A percentile compares a stretch with the other conserved stretches of the same genome.
These are phyloP conservation scores for Cytospora leucostoma DNA, from an alignment of 2,329 filamentous ascomycete species.

Conservation along the genomic window DNA sequence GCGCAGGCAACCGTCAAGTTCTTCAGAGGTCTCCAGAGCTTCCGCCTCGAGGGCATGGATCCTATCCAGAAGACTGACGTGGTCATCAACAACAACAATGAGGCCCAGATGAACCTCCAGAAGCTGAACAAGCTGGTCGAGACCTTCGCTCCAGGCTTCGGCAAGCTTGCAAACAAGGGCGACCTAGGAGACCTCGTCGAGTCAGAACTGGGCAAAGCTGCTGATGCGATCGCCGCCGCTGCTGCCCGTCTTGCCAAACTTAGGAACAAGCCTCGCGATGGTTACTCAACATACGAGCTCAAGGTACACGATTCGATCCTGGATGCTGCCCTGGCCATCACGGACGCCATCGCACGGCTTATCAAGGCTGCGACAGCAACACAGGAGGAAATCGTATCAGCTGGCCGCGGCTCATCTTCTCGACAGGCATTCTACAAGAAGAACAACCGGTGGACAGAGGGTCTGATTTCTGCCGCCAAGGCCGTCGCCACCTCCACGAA, in stretches of 20 bases:
- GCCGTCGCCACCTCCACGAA: constrained; percentile 93
- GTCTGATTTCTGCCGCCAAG: constrained; percentile 94
- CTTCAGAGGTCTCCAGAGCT: constrained; percentile 92
- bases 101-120: constrained; percentile 92
- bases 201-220: constrained; percentile 86
- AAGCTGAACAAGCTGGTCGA: constrained; percentile 92
- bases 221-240: constrained; percentile 91
- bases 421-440: constrained; percentile 98
- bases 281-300: constrained; percentile 93
- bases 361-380: constrained; percentile 93
- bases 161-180: constrained; percentile 76
- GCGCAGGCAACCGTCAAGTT: constrained; percentile 89
- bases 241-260: constrained; percentile 86
- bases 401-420: constrained; percentile 84
- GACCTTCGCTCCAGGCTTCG: constrained; percentile 83
- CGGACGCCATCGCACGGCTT: constrained; percentile 87
- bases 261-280: constrained; percentile 93
- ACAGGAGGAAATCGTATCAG: constrained; percentile 94
- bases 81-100: constrained; percentile 95
- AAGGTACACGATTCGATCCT: constrained; percentile 95
- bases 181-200: constrained; percentile 94
- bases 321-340: constrained; percentile 89
- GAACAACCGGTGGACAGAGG: constrained; percentile 99
- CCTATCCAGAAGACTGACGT: constrained; percentile 92
- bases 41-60: constrained; percentile 88